Conservation (phyloP, 2,329 filamentous ascomycete species). For the Aureobasidium sp. region DNA sequence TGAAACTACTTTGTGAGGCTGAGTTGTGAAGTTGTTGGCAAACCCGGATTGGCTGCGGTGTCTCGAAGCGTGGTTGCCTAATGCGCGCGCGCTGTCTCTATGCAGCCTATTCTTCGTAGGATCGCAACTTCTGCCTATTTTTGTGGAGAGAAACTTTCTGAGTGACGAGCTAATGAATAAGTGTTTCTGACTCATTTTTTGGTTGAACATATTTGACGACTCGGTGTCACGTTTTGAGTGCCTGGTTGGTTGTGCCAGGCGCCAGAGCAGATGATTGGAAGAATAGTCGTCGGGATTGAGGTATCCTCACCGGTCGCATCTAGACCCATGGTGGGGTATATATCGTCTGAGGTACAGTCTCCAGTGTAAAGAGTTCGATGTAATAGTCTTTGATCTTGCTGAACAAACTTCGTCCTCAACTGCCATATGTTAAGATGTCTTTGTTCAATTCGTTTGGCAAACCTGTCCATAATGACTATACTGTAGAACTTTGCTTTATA, state of each 20-base stretch:
- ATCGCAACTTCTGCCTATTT: neutral
- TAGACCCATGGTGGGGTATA: too few species aligned
- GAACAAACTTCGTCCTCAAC: too few species aligned
- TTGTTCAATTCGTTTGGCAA: too few species aligned
- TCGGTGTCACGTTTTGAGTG: neutral
- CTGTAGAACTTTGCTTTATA: too few species aligned
- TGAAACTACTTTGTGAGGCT: neutral
- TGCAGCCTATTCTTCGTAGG: neutral
- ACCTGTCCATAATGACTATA: too few species aligned
- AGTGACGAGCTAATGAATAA: too few species aligned
- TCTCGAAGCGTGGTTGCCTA: constrained; percentile 1
- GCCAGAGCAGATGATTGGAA: neutral
- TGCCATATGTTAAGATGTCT: neutral
- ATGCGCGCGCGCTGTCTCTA: neutral
- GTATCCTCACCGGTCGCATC: neutral
- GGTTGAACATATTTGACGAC: neutral
- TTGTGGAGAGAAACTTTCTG: neutral
- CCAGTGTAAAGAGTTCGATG: too few species aligned
- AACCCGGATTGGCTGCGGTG: neutral
- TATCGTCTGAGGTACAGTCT: too few species aligned
- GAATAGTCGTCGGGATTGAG: neutral
- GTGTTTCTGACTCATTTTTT: neutral
- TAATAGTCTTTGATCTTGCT: too few species aligned
- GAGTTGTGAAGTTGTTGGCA: neutral
- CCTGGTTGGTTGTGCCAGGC: neutral